A percentile compares a stretch with the other conserved stretches of the same genome.
phyloP scores from a whole-genome alignment of 345 rosid species.

The Jatropha curcas region DNA sequence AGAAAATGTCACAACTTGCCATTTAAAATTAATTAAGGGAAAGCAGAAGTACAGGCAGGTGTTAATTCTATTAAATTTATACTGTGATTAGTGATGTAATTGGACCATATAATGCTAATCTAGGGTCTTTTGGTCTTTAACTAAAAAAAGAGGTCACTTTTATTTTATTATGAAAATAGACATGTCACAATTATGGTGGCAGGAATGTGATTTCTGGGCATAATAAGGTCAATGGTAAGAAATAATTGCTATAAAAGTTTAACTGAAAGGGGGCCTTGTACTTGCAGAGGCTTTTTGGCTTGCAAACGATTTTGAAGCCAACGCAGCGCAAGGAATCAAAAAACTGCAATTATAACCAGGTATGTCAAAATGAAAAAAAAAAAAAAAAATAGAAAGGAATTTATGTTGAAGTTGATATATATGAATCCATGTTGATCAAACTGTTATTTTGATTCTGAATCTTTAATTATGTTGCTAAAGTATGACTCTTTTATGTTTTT shows the following conservation, averaged over 20 bases:
- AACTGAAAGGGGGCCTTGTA: neutral
- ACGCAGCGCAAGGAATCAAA: neutral
- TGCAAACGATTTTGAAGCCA: neutral
- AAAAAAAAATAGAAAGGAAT: no score
- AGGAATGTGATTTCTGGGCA: neutral
- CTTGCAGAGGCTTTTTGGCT: neutral
- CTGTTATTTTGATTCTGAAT: neutral
- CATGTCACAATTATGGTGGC: slow-evolving; percentile 12
- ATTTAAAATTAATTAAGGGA: neutral
- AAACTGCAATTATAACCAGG: slow-evolving; percentile 20
- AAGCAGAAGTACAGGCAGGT: neutral
- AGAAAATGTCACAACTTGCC: neutral
- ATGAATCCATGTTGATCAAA: neutral
- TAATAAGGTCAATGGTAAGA: neutral
- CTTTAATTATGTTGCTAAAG: neutral
- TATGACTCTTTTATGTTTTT: neutral
- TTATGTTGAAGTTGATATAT: neutral
- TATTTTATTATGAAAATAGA: no score
- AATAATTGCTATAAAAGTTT: neutral
- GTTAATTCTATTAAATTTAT: no score
- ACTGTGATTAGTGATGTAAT: no score
- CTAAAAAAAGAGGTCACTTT: neutral
- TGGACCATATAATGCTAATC: neutral
- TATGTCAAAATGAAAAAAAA: slow-evolving; percentile 6
- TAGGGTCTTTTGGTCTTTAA: neutral